Conservation (phyloP, 2,329 filamentous ascomycete genomes). For the Alternaria longipes region DNA sequence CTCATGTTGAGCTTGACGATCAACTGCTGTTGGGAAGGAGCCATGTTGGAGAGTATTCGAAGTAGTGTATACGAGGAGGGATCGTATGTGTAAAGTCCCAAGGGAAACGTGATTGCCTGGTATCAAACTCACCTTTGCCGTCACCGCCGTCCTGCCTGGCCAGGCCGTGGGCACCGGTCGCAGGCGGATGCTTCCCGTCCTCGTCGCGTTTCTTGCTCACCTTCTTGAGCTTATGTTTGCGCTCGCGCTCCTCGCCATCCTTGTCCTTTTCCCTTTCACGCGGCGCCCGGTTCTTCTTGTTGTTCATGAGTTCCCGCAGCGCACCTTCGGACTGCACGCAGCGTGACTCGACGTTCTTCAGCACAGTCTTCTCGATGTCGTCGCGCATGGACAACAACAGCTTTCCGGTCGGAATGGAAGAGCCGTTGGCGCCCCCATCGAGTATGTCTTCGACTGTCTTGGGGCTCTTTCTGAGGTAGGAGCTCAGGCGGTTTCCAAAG, state of each 20-base stretch:
- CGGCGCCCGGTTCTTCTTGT: slow-evolving; percentile 68
- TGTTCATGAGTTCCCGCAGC: slow-evolving; percentile 74
- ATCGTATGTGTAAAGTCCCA: neutral
- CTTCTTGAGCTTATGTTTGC: slow-evolving; percentile 59
- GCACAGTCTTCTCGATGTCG: slow-evolving; percentile 67
- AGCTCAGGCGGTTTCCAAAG: slow-evolving; percentile 66
- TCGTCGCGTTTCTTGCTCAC: slow-evolving; percentile 82
- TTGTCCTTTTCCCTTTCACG: slow-evolving; percentile 62
- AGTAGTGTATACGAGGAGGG: neutral
- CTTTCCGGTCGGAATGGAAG: slow-evolving; percentile 64
- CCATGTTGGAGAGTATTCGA: slow-evolving; percentile 3
- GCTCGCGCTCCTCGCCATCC: slow-evolving; percentile 57
- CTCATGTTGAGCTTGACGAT: slow-evolving; percentile 3
- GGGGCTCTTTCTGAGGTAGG: slow-evolving; percentile 66
- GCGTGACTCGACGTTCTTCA: slow-evolving; percentile 59
- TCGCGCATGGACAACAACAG: slow-evolving; percentile 71
- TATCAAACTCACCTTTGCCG: slow-evolving; percentile 58
- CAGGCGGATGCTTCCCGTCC: slow-evolving; percentile 68
- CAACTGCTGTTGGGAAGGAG: neutral
- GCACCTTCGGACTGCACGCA: slow-evolving; percentile 74
- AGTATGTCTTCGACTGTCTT: slow-evolving; percentile 75
- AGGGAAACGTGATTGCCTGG: neutral
- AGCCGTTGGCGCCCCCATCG: slow-evolving; percentile 66
- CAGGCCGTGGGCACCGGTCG: slow-evolving; percentile 70
- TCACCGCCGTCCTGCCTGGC: slow-evolving; percentile 71